Conservation (phyloP, 202 grass and related monocot species). For the Carex arenaria region DNA sequence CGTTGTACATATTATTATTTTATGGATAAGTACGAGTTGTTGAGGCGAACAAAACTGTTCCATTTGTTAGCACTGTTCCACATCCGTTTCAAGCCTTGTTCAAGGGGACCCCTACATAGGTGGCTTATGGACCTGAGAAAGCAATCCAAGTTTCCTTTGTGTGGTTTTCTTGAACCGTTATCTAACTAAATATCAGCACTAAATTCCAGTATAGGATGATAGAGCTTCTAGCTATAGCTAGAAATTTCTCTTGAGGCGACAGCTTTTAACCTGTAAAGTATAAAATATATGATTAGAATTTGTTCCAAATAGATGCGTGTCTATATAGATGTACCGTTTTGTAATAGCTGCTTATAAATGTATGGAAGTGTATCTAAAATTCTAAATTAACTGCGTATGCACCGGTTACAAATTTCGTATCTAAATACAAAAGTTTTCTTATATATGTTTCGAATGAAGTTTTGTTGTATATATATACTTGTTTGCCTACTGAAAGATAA, state of each 20-base stretch:
- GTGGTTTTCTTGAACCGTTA: conserved; percentile 11
- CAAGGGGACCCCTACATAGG: conserved; percentile 3
- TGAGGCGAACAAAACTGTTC: background rate
- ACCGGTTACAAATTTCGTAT: background rate
- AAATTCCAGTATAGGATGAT: background rate
- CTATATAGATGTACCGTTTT: too few relatives aligned
- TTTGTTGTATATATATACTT: background rate
- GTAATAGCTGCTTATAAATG: background rate
- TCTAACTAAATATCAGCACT: conserved; percentile 1
- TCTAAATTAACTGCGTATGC: too few relatives aligned
- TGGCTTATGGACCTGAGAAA: conserved; percentile 8
- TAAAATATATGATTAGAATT: background rate
- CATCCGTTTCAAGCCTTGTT: background rate
- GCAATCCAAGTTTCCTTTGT: background rate
- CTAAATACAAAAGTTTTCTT: background rate
- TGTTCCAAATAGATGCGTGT: background rate
- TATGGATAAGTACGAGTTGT: conserved; percentile 12
- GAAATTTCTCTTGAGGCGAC: background rate
- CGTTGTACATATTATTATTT: background rate
- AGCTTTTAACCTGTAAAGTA: background rate
- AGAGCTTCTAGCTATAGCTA: conserved; percentile 3
- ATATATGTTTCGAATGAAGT: background rate
- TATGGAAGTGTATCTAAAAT: background rate
- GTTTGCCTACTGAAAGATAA: background rate
- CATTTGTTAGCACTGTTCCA: background rate